phyloP scores from a whole-genome alignment of 768 basidiomycete genomes.

The Pholiota microspora region DNA sequence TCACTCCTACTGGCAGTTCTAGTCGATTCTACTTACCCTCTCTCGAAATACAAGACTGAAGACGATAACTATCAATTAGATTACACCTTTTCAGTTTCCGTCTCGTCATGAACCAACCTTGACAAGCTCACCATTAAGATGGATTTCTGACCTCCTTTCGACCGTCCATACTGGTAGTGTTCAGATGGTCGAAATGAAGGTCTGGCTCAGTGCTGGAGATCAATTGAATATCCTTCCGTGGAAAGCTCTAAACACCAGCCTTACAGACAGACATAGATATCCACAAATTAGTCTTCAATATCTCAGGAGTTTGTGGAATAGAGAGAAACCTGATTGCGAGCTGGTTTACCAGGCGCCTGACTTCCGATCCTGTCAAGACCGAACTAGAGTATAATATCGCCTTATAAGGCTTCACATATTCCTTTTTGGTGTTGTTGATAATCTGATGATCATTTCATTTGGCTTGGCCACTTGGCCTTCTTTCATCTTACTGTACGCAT shows the following conservation, averaged over 20 bases:
- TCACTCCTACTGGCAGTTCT: background rate
- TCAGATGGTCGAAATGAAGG: constrained; percentile 21
- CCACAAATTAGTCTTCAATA: constrained; percentile 22
- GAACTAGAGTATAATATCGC: constrained; percentile 11
- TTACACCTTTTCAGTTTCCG: constrained; percentile 33
- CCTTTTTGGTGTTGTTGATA: background rate
- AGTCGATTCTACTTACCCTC: background rate
- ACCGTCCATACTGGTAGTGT: constrained; percentile 21
- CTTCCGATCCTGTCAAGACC: background rate
- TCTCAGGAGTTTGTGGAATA: constrained; percentile 31
- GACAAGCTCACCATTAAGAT: constrained; percentile 20
- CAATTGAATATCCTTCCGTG: constrained; percentile 33
- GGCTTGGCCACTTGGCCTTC: background rate
- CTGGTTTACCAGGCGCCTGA: constrained; percentile 27
- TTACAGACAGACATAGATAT: constrained; percentile 18
- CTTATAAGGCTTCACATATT: background rate
- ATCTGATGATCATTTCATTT: too few species aligned
- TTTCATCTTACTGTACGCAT: background rate
- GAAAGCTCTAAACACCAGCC: constrained; percentile 20
- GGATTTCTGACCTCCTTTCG: constrained; percentile 27
- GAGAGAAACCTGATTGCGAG: constrained; percentile 21
- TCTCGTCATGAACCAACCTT: background rate
- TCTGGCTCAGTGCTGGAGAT: constrained; percentile 33
- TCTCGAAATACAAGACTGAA: constrained; percentile 22
- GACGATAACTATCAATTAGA: constrained; percentile 26